Evolutionary conservation across 75 land plant species (phyloP), one percentile per base, ranked within the genome.

Genomic region (Adiantum capillusveneris): DNA sequence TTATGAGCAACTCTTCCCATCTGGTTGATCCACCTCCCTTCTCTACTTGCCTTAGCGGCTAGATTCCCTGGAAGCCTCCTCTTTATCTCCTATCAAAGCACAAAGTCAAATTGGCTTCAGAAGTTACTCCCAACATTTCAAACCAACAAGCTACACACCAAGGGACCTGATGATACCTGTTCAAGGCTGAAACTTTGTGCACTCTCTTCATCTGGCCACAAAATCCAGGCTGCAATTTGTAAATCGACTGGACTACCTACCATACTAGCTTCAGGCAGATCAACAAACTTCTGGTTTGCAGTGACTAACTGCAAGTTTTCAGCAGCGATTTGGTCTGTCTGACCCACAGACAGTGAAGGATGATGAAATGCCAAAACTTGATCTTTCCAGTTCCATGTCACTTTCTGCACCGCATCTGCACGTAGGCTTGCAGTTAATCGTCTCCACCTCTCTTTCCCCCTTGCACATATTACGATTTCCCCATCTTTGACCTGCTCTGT

Each of bases 141-240:
- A n/a, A n/a, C n/a, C n/a, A n/a, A n/a, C n/a, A n/a, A n/a, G n/a
- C n/a, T n/a, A n/a, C n/a, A n/a, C n/a, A n/a, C n/a, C n/a, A n/a
- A n/a, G n/a, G n/a, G n/a, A n/a, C n/a, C n/a, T n/a, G n/a, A n/a
- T 56, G 43, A 43, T 71, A 95, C 99, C 96, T 95, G 88, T 63
- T 95, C 99, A 43, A 95, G 70, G 58, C 73, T 86, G 53, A 77
- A 80, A 14, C 25, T 69, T 16, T 80, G 77, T 34, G 70, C 66
- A 60, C 85, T 95, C 75, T 90, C 96, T 52, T 95, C 99, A 80
- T 95, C 96, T 55, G 99, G 99, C 96, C 96, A 95, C 66, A 95
- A 86, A 50, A 95, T 74, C 99, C 99, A 95, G 50, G 88, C 72
- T 31, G 75, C 79, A 43, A 90, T 58, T 24, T 77, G 74, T 48